Base-by-base conservation (phyloP, 2,329 filamentous ascomycete species). In the Cladorrhinum sp. region DNA sequence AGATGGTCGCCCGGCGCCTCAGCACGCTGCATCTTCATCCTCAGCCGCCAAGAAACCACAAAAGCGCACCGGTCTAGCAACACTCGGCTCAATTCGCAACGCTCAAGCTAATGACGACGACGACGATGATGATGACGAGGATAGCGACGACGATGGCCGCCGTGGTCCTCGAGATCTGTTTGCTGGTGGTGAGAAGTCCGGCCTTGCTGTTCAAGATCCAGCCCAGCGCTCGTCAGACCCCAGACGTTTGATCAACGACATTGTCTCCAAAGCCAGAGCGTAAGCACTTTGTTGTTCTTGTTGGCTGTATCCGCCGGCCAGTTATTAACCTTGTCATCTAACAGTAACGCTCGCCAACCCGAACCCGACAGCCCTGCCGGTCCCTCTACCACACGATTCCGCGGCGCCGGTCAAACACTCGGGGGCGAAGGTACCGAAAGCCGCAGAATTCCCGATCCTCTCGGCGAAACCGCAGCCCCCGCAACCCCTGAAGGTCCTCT, bases 141-240 rank as follows among this genome's bases (percentile, higher is more conserved):
- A 82, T 7, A 77, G 81, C 23, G 79, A 81, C 1, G 77, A 82
- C 1, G 80, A 87, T 1, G 83, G 87, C 26, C 79, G 84, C 36
- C 82, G 86, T 64, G 80, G 81, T 24, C 80, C 80, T 6, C 78
- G 86, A 63, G 90, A 95, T 70, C 78, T 93, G 64, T 95, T 93
- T 73, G 88, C 91, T 20, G 91, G 91, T 56, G 91, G 91, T 33
- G 91, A 94, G 76, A 95, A 95, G 80, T 94, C 90, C 28, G 87
- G 85, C 0, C 74, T 89, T 51, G 87, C 86, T 21, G 83, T 89
- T 23, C 86, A 89, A 69, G 86, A 89, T 67, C 86, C 86, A 1
- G 70, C 72, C 3, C 74, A 79, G 55, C 74, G 74, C 49, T 76
- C 80, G 10, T 73, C 73, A 2, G 81, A 83, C 46, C 76, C 83